Conservation (phyloP, 148 eudicot species). For the Rhododendron kiyosumense region DNA sequence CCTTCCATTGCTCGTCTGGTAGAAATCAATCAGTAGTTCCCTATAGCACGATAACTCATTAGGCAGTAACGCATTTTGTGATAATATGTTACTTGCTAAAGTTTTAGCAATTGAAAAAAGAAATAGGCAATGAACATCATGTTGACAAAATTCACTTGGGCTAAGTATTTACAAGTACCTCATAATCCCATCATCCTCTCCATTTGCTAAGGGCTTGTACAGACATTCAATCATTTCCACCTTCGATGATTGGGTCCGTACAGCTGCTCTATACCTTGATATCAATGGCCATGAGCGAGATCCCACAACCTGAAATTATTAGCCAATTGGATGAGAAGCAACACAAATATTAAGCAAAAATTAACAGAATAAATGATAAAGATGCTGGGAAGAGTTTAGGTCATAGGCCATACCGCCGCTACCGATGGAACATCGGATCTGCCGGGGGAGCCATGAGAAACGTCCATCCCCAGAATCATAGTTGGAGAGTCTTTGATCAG, state of each 20-base stretch:
- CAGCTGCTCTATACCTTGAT: constrained; percentile 88
- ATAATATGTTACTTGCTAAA: neutral
- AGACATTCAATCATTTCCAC: constrained; percentile 82
- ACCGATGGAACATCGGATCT: constrained; percentile 72
- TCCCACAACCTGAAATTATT: constrained; percentile 68
- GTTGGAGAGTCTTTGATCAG: constrained; percentile 69
- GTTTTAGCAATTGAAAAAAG: neutral
- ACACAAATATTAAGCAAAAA: neutral
- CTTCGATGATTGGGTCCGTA: constrained; percentile 73
- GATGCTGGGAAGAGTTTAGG: neutral
- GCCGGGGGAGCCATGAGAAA: constrained; percentile 93
- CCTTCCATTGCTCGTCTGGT: constrained; percentile 51
- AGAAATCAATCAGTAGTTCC: constrained; percentile 77
- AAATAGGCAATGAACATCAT: neutral
- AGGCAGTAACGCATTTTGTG: neutral
- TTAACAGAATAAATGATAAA: neutral
- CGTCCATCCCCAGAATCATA: constrained; percentile 93
- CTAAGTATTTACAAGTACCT: constrained; percentile 33
- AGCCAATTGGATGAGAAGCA: constrained; percentile 8
- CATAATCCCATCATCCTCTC: constrained; percentile 82
- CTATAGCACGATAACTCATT: constrained; percentile 30
- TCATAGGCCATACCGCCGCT: constrained; percentile 61
- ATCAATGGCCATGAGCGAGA: constrained; percentile 86
- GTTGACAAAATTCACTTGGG: neutral
- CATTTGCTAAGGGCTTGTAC: constrained; percentile 64